Base-by-base conservation (phyloP, 768 basidiomycete genomes). In the Tulasnella sp. region DNA sequence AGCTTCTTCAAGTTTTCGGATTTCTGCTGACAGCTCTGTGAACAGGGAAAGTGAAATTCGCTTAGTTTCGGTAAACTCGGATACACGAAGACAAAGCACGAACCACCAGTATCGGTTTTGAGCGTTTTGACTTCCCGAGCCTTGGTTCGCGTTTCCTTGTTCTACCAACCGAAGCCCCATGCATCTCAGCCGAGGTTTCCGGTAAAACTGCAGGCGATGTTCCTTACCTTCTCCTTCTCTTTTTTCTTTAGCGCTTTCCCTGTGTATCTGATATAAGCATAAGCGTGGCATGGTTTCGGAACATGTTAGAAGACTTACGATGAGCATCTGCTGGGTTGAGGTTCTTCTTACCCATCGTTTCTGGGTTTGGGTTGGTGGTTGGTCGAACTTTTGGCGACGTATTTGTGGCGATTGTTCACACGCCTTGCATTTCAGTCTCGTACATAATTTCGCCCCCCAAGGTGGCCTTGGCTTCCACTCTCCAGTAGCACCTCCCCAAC, bases 281-380 rank as follows among this genome's bases (percentile, higher is more conserved):
- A 6, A 54, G 19, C 3, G 34, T 36, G 78, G 25, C 78, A 4
- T 74, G n/a, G 31, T 58, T 45, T 29, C 37, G 54, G n/a, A 72
- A n/a, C 14, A 14, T 72, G 29, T 14, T 2, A 67, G 15, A 67
- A 22, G 45, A 88, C 92, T 81, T 81, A 94, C 97, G 90, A 83
- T 86, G 92, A 0, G 97, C 91, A 82, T 99, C 97, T n/a, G 93
- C 97, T 34, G 97, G 97, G 82, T 99, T 99, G 77, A 90, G 82
- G 76, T 86, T 90, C 82, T 96, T 97, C 49, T 76, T 76, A 7
- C 67, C 74, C 74, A 76, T 76, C 15, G 15, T 14, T 45, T 45
- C 34, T 69, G 39, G 68, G 36, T 69, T n/a, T 31, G 34, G 68
- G 39, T 58, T 58, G 54, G 54, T 58, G 54, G 54, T n/a, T 58